These are phyloP conservation scores for Stevia rebaudiana DNA, from an alignment of 140 eudicot species.

Conservation along the genomic window DNA sequence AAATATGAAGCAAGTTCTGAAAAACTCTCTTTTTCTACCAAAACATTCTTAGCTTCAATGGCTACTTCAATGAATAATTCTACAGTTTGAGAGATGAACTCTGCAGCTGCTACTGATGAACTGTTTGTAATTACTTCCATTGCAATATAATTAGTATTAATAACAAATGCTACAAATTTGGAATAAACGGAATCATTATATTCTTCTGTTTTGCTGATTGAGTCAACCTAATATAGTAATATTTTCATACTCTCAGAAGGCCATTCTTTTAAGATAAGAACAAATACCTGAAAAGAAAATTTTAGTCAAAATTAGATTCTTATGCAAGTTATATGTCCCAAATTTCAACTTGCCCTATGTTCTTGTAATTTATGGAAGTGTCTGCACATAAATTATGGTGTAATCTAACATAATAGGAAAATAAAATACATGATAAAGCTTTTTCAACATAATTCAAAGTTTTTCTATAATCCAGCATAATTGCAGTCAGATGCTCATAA, in stretches of 20 bases:
- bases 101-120: conserved; percentile 30
- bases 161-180: conserved; percentile 14
- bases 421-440: too few relatives aligned
- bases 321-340: neutral
- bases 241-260: conserved; percentile 1
- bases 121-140: conserved; percentile 30
- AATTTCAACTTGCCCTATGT: neutral
- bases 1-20: conserved; percentile 41
- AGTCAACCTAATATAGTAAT: conserved; percentile 1
- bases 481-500: neutral
- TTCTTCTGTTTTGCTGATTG: conserved; percentile 11
- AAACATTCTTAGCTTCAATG: conserved; percentile 28
- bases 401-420: neutral
- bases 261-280: conserved; percentile 8
- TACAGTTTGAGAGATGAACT: conserved; percentile 34
- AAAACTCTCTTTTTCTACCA: conserved; percentile 42
- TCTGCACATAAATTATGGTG: neutral
- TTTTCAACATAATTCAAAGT: too few relatives aligned
- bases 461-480: too few relatives aligned
- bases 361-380: neutral
- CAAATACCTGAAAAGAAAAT: conserved; percentile 16
- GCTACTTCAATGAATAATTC: conserved; percentile 39
- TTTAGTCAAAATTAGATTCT: conserved; percentile 4
- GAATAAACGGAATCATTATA: conserved; percentile 7
- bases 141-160: conserved; percentile 8